Evolutionary conservation across 2,329 filamentous ascomycete genomes (phyloP).

Genomic region (Aspergillus hiratsukae): DNA sequence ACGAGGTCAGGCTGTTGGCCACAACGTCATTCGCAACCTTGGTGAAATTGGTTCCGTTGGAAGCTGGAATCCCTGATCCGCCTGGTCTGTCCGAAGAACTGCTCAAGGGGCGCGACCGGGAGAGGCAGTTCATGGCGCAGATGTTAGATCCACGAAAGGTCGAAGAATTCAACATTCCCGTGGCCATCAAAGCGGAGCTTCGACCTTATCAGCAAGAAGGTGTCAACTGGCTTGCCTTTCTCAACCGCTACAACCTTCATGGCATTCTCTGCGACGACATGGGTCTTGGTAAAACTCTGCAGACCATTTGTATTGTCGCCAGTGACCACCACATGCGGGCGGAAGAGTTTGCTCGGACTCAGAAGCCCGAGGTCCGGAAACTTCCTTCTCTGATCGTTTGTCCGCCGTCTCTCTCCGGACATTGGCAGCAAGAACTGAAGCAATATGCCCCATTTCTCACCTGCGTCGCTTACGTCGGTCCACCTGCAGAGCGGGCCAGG

Average conservation of each 20-base stretch:
- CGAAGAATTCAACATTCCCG: constrained; percentile 86
- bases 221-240: constrained; percentile 97
- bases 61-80: constrained; percentile 95
- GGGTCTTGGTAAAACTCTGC: constrained; percentile 95
- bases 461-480: constrained; percentile 85
- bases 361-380: constrained; percentile 69
- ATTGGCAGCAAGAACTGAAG: constrained; percentile 98
- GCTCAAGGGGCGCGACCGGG: constrained; percentile 83
- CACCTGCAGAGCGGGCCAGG: constrained; percentile 71
- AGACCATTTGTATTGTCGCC: constrained; percentile 95
- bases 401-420: constrained; percentile 89
- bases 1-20: constrained; percentile 87
- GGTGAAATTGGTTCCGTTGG: constrained; percentile 92
- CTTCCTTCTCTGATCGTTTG: constrained; percentile 93
- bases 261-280: constrained; percentile 99
- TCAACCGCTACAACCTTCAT: constrained; percentile 96
- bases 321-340: constrained; percentile 93
- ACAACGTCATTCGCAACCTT: constrained; percentile 96
- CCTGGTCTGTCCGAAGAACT: constrained; percentile 86
- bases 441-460: constrained; percentile 92
- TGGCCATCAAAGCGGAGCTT: constrained; percentile 93
- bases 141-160: constrained; percentile 97
- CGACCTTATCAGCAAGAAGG: constrained; percentile 98
- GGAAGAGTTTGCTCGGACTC: constrained; percentile 81
- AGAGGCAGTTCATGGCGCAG: constrained; percentile 94